A percentile compares a stretch with the other conserved stretches of the same genome.
Evolutionary conservation across 352 stramenopile genomes (phyloP).

Genomic region (Globisporangium takayamanum): DNA sequence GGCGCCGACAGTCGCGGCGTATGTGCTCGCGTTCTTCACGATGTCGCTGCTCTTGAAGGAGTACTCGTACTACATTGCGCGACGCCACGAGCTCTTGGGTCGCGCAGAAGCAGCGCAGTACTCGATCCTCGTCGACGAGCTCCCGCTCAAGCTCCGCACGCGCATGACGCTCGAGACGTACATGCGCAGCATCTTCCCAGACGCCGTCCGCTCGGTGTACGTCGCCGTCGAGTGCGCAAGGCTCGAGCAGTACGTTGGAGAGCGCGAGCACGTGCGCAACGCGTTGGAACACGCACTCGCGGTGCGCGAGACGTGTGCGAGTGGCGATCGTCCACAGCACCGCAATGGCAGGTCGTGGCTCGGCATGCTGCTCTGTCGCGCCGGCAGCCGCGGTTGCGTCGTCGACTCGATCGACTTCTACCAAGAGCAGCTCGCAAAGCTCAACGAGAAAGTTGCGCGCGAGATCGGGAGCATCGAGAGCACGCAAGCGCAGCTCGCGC

Average conservation of each 20-base stretch:
- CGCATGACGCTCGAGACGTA: constrained; percentile 61
- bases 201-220: constrained; percentile 52
- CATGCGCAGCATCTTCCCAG: constrained; percentile 64
- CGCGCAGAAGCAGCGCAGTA: constrained; percentile 58
- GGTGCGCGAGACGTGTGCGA: constrained; percentile 26
- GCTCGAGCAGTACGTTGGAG: constrained; percentile 43
- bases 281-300: constrained; percentile 50
- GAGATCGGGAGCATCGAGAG: constrained; percentile 64
- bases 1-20: constrained; percentile 48
- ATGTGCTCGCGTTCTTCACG: constrained; percentile 42
- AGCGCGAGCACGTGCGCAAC: constrained; percentile 40
- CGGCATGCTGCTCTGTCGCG: constrained; percentile 31
- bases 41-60: constrained; percentile 55
- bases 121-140: constrained; percentile 64
- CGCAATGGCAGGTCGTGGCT: constrained; percentile 40
- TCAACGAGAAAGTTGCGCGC: constrained; percentile 52
- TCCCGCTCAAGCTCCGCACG: constrained; percentile 53
- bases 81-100: constrained; percentile 52
- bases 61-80: constrained; percentile 54
- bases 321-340: constrained; percentile 32
- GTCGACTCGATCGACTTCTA: constrained; percentile 66
- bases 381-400: constrained; percentile 23
- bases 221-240: constrained; percentile 61
- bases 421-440: constrained; percentile 37
- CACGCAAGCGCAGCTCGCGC: constrained; percentile 41